A percentile compares a stretch with the other conserved stretches of the same genome.
These are phyloP conservation scores for Rhododendron simsii DNA, from an alignment of 148 eudicot species.

Conservation along the genomic window DNA sequence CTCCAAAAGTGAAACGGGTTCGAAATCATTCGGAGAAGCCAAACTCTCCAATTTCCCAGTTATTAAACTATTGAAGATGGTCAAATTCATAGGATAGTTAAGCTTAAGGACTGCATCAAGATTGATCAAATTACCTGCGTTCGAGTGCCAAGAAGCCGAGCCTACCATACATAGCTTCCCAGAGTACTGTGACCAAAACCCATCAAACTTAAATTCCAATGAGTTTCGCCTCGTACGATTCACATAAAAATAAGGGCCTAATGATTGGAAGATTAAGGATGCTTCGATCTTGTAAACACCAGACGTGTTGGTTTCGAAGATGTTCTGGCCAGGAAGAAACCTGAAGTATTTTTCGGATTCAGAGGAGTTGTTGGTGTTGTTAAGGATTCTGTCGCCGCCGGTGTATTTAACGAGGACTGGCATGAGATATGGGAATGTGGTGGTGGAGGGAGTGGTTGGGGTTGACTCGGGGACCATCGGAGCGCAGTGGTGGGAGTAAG, in stretches of 20 bases:
- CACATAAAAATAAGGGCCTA: too few relatives aligned
- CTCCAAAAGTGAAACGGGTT: constrained; percentile 10
- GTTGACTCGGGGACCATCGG: constrained; percentile 23
- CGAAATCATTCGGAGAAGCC: constrained; percentile 12
- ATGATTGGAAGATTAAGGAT: background rate
- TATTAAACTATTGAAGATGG: constrained; percentile 1
- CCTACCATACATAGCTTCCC: constrained; percentile 24
- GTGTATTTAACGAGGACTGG: background rate
- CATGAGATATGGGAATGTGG: background rate
- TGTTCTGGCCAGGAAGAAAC: background rate
- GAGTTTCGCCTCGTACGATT: too few relatives aligned
- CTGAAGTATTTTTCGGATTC: background rate
- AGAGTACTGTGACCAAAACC: constrained; percentile 20
- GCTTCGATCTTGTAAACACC: constrained; percentile 28
- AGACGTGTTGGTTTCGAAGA: constrained; percentile 4
- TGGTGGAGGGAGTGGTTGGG: background rate
- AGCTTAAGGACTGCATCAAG: constrained; percentile 17
- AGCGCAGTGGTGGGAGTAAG: constrained; percentile 22
- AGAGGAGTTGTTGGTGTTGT: background rate
- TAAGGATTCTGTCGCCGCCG: constrained; percentile 21
- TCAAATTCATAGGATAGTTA: background rate
- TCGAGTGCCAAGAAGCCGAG: constrained; percentile 15
- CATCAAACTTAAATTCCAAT: background rate
- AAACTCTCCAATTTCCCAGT: constrained; percentile 21
- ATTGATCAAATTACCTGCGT: constrained; percentile 1